Evolutionary conservation across 768 basidiomycete species (phyloP), one percentile per base, ranked within the genome.

Genomic region (Psilocybe cubensis): DNA sequence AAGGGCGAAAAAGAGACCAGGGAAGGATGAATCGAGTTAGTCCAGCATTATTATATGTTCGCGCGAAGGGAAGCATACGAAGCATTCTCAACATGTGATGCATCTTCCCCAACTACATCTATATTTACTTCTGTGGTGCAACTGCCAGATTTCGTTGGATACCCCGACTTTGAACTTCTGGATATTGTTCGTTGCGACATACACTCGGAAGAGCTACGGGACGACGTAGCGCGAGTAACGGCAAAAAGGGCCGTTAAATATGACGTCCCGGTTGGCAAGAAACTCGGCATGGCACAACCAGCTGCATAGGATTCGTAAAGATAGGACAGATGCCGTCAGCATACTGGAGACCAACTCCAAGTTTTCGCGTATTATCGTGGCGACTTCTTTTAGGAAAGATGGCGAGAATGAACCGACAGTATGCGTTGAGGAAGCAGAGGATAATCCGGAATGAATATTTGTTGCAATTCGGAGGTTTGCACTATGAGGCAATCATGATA

Each of bases 121-220:
- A 48, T 24, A 48, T 29, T 48, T 29, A 24, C n/a, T 14, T 27
- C 28, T n/a, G 27, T 29, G 40, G 27, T 41, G 35, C 41, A 41
- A n/a, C 41, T 52, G 11, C 25, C 40, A 9, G 8, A 20, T 29
- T 44, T 23, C 49, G 14, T 35, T 24, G 29, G 33, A 24, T 51
- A 38, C 5, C 7, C n/a, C 35, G 33, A 35, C 41, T n/a, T 20
- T 2, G 5, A 27, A n/a, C 25, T 53, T 11, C 18, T 27, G 28
- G 33, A 20, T 27, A 42, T 28, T 23, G n/a, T 4, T 18, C 17
- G 33, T 23, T 24, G 11, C 23, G 45, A 24, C 33, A 17, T 12
- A 48, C 28, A 48, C 25, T 14, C 54, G 54, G 54, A 25, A 38
- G 45, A 55, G 54, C 45, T 40, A 55, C 54, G 54, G 54, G 44